Evolutionary conservation across 2,329 filamentous ascomycete species (phyloP).

Genomic region (Aureobasidium leucospermi): DNA sequence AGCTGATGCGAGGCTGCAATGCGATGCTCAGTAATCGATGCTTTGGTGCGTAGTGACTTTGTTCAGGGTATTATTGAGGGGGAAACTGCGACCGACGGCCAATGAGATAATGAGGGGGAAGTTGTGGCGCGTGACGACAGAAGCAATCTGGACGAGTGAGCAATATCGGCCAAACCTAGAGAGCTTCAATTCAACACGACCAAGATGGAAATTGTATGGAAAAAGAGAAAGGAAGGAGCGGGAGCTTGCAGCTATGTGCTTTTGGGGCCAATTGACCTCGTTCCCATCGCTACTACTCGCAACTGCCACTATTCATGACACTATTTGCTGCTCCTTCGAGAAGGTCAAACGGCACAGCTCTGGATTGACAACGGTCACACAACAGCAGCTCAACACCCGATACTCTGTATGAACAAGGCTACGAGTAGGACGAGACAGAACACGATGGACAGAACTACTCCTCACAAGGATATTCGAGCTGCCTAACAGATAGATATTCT

Average conservation of each 20-base stretch:
- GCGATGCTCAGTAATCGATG: background rate
- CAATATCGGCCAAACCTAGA: background rate
- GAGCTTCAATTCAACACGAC: background rate
- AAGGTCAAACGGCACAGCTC: constrained; percentile 6
- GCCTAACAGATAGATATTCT: no score
- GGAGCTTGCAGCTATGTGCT: constrained; percentile 2
- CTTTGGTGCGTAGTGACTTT: constrained; percentile 2
- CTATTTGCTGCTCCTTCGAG: constrained; percentile 12
- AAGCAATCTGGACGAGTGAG: constrained; percentile 1
- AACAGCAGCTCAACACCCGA: constrained; percentile 5
- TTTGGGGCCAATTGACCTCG: constrained; percentile 5
- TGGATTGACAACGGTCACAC: constrained; percentile 11
- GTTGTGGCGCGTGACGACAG: constrained; percentile 12
- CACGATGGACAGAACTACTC: background rate
- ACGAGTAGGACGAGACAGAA: background rate
- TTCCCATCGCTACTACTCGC: constrained; percentile 11
- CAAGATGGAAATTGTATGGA: background rate
- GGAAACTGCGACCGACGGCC: constrained; percentile 5
- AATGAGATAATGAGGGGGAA: constrained; percentile 12
- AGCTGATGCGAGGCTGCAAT: constrained; percentile 7
- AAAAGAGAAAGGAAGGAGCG: background rate
- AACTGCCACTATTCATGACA: constrained; percentile 11
- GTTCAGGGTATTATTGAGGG: constrained; percentile 9
- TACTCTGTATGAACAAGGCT: background rate
- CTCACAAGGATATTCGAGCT: background rate